Evolutionary conservation across 306 rosid genomes (phyloP), one percentile per base, ranked within the genome.

Genomic region (Trichosanthes truncata): DNA sequence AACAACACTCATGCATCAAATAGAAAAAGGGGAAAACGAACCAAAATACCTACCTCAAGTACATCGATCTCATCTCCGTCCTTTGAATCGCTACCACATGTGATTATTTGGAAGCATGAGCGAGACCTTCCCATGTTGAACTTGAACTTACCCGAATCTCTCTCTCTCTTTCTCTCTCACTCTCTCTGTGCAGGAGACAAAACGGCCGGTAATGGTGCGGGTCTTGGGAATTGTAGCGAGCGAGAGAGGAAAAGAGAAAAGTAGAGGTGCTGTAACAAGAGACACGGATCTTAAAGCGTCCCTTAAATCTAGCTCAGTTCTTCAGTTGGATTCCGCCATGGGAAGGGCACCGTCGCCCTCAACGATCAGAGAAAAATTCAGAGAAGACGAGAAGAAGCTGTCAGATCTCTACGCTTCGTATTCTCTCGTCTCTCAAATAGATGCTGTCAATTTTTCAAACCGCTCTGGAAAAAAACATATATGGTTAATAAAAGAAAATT

Each of bases 71-170:
- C 96, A 40, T 90, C 90, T n/a, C 67, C 84, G 29, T 88, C 90
- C 35, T 86, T 84, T 7, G 89, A 84, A 78, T 86, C 94, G 78
- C 90, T 60, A 74, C 94, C 91, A 84, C 98, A 93, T 4, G 93
- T 60, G 77, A 93, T 89, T 69, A 93, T 85, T 74, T 89, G 91
- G 88, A 93, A 89, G 88, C 98, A 93, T n/a, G 97, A 89, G 48
- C 83, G 81, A 48, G 98, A 74, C 86, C 87, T 93, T 73, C 86
- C 94, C 98, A 91, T 56, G 53, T 69, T 69, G 29, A 61, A 21
- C 48, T 74, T 63, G 29, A 61, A 21, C 13, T 33, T 43, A 82
- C 4, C 84, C 33, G 73, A 76, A 66, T 56, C 81, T 76, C 77
- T 82, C 62, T 69, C 74, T 56, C 73, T 63, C 81, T 73, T 62